Percentiles rank a stretch among this genome's conserved stretches.
phyloP scores from a whole-genome alignment of 306 rosid genomes.

The Cicer chorassanicum region DNA sequence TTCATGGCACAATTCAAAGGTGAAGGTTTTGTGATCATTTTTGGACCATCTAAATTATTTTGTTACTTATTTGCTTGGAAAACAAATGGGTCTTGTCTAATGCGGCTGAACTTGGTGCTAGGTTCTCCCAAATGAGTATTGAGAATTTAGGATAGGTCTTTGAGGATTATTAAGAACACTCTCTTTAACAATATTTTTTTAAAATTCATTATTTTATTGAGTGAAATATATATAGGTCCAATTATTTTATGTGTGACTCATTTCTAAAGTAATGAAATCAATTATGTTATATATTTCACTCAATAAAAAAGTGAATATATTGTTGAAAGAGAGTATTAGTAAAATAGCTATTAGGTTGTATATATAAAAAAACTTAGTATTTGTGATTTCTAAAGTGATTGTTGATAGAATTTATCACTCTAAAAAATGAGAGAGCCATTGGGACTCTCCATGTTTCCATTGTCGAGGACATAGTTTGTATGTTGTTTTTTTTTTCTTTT shows the following conservation, averaged over 20 bases:
- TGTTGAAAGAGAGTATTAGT: too few relatives aligned
- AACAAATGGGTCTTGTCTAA: conserved; percentile 10
- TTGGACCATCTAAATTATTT: conserved; percentile 38
- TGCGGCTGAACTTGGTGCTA: conserved; percentile 37
- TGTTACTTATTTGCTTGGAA: conserved; percentile 48
- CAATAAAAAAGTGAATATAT: too few relatives aligned
- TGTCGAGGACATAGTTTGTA: neutral
- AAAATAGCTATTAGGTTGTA: conserved; percentile 26
- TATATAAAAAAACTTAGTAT: conserved; percentile 27
- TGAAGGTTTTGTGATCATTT: conserved; percentile 38
- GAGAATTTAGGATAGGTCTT: conserved; percentile 29
- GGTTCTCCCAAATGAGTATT: conserved; percentile 42
- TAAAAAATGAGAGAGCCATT: neutral
- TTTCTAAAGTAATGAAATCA: too few relatives aligned
- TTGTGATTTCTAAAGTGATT: conserved; percentile 24
- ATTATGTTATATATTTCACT: too few relatives aligned
- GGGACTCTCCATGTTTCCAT: neutral
- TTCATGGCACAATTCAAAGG: conserved; percentile 22
- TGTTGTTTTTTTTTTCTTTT: neutral
- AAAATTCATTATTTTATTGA: too few relatives aligned
- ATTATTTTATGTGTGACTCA: too few relatives aligned
- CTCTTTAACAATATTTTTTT: too few relatives aligned
- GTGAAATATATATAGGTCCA: too few relatives aligned
- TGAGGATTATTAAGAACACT: neutral
- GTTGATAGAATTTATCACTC: conserved; percentile 39